Evolutionary conservation across 257 asterid genomes (phyloP).

Genomic region (Echium plantagineum): DNA sequence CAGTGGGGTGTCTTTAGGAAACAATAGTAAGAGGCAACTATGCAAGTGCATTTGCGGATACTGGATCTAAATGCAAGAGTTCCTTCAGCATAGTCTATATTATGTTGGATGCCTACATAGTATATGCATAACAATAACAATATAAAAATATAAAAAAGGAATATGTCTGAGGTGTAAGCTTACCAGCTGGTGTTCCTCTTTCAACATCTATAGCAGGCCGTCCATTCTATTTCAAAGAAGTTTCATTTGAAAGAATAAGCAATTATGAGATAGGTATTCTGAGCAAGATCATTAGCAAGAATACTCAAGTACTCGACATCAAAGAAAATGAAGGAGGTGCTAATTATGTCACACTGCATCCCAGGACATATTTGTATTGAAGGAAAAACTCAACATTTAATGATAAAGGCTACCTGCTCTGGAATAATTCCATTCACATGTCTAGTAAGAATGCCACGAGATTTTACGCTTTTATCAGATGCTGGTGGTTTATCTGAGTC

Average conservation of each 20-base stretch:
- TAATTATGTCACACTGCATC: too few species aligned
- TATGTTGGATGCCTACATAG: too few species aligned
- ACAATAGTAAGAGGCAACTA: too few species aligned
- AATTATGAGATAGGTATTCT: neutral
- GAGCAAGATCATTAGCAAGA: too few species aligned
- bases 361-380: too few species aligned
- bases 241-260: constrained; percentile 2
- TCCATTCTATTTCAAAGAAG: constrained; percentile 34
- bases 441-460: constrained; percentile 55
- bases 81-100: too few species aligned
- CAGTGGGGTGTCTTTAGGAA: neutral
- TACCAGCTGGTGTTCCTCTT: constrained; percentile 54
- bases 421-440: constrained; percentile 70
- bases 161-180: constrained; percentile 1
- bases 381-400: neutral
- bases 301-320: too few species aligned
- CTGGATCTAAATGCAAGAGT: too few species aligned
- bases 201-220: constrained; percentile 54
- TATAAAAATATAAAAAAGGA: too few species aligned
- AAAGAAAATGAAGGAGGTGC: too few species aligned
- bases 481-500: constrained; percentile 52
- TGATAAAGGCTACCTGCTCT: constrained; percentile 43
- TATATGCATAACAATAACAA: too few species aligned
- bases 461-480: constrained; percentile 48
- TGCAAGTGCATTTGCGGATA: too few species aligned